Percentiles rank a stretch among this genome's conserved stretches.
phyloP scores from a whole-genome alignment of 345 rosid species.

The Psidium guajava region DNA sequence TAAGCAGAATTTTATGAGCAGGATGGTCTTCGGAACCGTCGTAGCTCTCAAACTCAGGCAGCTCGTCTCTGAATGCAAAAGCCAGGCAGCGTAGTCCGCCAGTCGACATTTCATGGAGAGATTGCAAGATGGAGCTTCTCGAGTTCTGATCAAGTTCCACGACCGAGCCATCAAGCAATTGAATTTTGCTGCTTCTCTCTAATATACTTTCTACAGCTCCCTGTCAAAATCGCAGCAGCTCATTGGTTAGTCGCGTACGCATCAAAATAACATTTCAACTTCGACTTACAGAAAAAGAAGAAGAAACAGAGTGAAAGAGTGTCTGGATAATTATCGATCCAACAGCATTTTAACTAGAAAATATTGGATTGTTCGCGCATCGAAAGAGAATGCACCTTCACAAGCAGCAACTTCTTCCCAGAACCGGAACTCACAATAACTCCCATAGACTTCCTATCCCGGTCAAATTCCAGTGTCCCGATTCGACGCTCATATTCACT shows the following conservation, averaged over 20 bases:
- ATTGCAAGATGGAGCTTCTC: constrained; percentile 23
- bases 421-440: constrained; percentile 40
- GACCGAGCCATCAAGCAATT: constrained; percentile 58
- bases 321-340: background rate
- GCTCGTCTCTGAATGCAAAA: constrained; percentile 52
- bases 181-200: constrained; percentile 54
- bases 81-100: constrained; percentile 56
- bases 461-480: constrained; percentile 64
- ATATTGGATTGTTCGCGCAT: background rate
- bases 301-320: background rate
- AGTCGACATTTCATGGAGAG: constrained; percentile 49
- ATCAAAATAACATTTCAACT: background rate
- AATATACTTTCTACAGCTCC: constrained; percentile 70
- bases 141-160: constrained; percentile 31
- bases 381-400: constrained; percentile 35
- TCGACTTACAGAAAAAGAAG: background rate
- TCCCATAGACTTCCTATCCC: constrained; percentile 73
- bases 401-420: constrained; percentile 38
- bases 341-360: background rate
- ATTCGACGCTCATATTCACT: constrained; percentile 39
- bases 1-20: constrained; percentile 45
- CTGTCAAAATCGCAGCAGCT: constrained; percentile 17
- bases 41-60: constrained; percentile 47
- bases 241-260: background rate
- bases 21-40: constrained; percentile 59